Evolutionary conservation across 2,329 filamentous ascomycete genomes (phyloP), one percentile per base, ranked within the genome.

Genomic region (Colletotrichum simmondsii): DNA sequence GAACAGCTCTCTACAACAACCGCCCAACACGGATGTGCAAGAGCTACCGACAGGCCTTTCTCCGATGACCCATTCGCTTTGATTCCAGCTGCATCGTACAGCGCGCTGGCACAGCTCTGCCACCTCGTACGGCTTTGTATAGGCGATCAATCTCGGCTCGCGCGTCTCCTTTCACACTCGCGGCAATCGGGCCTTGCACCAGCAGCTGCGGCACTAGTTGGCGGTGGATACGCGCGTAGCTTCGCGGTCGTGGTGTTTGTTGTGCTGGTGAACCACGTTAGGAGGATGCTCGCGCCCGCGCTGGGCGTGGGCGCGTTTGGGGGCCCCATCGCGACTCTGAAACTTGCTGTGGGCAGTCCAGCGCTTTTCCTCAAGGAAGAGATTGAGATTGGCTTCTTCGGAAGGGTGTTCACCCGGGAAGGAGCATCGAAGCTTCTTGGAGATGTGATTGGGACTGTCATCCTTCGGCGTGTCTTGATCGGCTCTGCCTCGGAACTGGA

Each of bases 231-330:
- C 71, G 70, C 75, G 8, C 65, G 74, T 5, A 76, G 76, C 2
- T 75, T 81, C 14, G 73, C 75, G 1, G 77, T 78, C 61, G 76
- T 84, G 56, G 52, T 79, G 16, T 77, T 79, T 52, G 84, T 84
- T 62, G 78, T 83, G 19, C 71, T 85, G 14, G 54, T 81, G 30
- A 81, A 86, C 78, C 84, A 87, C 74, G 76, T 83, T 19, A 80
- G 82, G 5, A 77, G 81, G 24, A 75, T 80, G n/a, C 68, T 85
- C 0, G 54, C 67, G 12, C 81, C 80, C 7, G 78, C 74, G 76
- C 70, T 82, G 0, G 79, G 78, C 4, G 74, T 79, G 26, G 82
- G 80, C 37, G 61, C 80, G 14, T 79, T 79, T 75, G 68, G 75
- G 70, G 75, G 76, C 26, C 82, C 81, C 12, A 76, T 81, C 66